These are phyloP conservation scores for Elsinoe fawcettii DNA, from an alignment of 2,329 filamentous ascomycete genomes.

Conservation along the genomic window DNA sequence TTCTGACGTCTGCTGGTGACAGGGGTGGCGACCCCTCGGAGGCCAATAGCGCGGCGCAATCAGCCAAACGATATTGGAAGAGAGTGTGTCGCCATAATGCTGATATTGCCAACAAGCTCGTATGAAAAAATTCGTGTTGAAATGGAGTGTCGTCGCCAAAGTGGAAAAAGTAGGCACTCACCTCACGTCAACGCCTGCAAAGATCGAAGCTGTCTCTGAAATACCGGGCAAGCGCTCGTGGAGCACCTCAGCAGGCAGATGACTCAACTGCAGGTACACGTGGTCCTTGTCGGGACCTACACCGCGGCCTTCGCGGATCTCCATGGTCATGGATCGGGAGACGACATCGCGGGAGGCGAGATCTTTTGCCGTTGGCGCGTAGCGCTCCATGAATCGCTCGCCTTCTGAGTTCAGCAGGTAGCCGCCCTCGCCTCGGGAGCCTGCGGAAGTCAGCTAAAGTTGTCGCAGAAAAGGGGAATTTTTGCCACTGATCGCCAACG, in stretches of 20 bases:
- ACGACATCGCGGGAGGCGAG: conserved; percentile 93
- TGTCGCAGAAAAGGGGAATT: too few relatives aligned
- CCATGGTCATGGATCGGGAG: conserved; percentile 94
- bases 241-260: conserved; percentile 83
- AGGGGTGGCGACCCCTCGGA: too few relatives aligned
- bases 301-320: conserved; percentile 95
- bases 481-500: too few relatives aligned
- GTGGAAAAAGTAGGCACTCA: conserved; percentile 13
- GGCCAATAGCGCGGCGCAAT: too few relatives aligned
- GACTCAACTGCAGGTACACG: conserved; percentile 95
- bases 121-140: too few relatives aligned
- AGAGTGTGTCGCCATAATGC: too few relatives aligned
- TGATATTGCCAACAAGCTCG: too few relatives aligned
- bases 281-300: conserved; percentile 96
- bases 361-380: conserved; percentile 96
- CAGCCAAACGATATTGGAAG: too few relatives aligned
- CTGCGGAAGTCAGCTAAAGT: conserved; percentile 31
- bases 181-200: conserved; percentile 90
- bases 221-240: conserved; percentile 97
- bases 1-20: too few relatives aligned
- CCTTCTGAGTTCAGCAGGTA: conserved; percentile 96
- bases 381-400: conserved; percentile 99
- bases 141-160: too few relatives aligned
- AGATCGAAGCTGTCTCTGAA: conserved; percentile 95
- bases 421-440: conserved; percentile 94